Conservation (phyloP, 2,329 filamentous ascomycete species). For the Ceratocystis cacaofunesta region DNA sequence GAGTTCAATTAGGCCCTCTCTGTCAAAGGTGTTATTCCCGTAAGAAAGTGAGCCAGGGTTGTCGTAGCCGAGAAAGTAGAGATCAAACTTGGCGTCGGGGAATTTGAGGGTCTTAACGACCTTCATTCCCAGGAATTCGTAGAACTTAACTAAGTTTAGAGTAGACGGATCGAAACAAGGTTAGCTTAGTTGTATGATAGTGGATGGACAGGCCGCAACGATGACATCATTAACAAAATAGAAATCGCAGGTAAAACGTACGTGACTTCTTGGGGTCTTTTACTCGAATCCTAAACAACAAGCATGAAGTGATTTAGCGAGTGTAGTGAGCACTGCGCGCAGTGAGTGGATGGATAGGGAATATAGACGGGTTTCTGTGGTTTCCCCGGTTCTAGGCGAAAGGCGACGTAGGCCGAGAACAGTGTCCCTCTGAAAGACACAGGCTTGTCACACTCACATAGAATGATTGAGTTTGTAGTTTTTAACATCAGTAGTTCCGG, state of each 20-base stretch:
- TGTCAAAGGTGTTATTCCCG: slow-evolving; percentile 59
- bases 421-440: too few species aligned
- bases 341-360: background rate
- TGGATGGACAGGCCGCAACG: background rate
- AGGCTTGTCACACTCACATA: slow-evolving; percentile 42
- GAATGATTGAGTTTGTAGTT: slow-evolving; percentile 82
- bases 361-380: background rate
- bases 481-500: slow-evolving; percentile 54
- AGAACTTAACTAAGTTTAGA: slow-evolving; percentile 58
- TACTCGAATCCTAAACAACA: slow-evolving; percentile 57
- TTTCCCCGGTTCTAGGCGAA: background rate
- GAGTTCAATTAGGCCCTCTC: slow-evolving; percentile 81
- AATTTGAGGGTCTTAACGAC: slow-evolving; percentile 67
- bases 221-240: background rate
- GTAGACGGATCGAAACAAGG: slow-evolving; percentile 4
- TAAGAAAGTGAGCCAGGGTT: slow-evolving; percentile 57
- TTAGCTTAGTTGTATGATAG: background rate
- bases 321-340: slow-evolving; percentile 5
- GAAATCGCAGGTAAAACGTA: slow-evolving; percentile 24
- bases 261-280: slow-evolving; percentile 78
- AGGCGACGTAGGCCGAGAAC: too few species aligned
- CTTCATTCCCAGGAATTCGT: slow-evolving; percentile 80
- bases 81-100: slow-evolving; percentile 80
- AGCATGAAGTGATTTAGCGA: background rate
- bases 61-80: slow-evolving; percentile 92